A percentile compares a stretch with the other conserved stretches of the same genome.
Conservation (phyloP, 805 yeast genomes). For the Allodekkera sacchari region DNA sequence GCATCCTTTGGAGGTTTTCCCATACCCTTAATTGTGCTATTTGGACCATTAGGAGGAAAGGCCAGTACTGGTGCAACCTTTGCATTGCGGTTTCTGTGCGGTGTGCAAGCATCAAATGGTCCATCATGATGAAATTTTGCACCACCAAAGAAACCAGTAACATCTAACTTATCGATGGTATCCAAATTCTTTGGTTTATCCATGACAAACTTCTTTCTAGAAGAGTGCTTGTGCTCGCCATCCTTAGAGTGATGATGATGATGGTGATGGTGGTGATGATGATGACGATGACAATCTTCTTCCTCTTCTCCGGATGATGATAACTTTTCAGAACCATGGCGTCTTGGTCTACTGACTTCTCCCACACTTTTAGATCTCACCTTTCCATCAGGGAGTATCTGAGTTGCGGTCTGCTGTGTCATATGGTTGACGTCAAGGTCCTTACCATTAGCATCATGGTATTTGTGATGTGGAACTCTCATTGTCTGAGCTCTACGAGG, state of each 20-base stretch:
- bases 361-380: conserved; percentile 25
- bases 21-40: conserved; percentile 69
- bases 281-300: conserved; percentile 5
- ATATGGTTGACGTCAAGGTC: conserved; percentile 8
- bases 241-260: conserved; percentile 12
- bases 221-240: conserved; percentile 20
- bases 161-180: conserved; percentile 91
- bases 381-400: conserved; percentile 22
- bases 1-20: conserved; percentile 56
- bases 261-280: conserved; percentile 9
- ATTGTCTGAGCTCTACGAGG: conserved; percentile 9
- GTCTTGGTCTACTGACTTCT: conserved; percentile 10
- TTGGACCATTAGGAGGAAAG: conserved; percentile 93
- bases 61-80: conserved; percentile 88
- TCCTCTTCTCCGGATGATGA: neutral
- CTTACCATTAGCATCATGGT: conserved; percentile 1
- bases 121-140: conserved; percentile 98
- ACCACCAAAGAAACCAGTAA: conserved; percentile 87
- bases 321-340: neutral
- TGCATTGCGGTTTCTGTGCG: conserved; percentile 76
- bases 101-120: conserved; percentile 97
- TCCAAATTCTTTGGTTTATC: conserved; percentile 70
- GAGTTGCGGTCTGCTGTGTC: conserved; percentile 18
- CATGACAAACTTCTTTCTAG: conserved; percentile 30
- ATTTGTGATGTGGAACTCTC: conserved; percentile 1